phyloP scores from a whole-genome alignment of 768 basidiomycete genomes.

The Lenzites betulinus region DNA sequence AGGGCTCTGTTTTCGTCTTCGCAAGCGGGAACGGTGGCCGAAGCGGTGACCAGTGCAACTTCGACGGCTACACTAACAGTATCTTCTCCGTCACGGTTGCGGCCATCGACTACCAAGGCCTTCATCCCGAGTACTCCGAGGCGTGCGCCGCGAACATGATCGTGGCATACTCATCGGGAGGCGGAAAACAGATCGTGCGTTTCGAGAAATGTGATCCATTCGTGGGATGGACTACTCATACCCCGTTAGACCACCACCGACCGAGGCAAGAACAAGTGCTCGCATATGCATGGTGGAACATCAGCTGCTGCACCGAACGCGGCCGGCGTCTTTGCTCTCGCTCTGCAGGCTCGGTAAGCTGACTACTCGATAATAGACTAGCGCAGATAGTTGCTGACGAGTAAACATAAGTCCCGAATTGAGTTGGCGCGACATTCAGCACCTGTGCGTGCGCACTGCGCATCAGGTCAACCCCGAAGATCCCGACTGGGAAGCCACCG shows the following conservation, averaged over 20 bases:
- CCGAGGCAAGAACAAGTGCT: conserved; percentile 81
- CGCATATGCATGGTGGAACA: conserved; percentile 88
- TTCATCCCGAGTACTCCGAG: conserved; percentile 97
- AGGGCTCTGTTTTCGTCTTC: conserved; percentile 94
- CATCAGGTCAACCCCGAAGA: conserved; percentile 83
- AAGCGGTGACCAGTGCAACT: conserved; percentile 95
- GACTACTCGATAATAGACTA: conserved; percentile 3
- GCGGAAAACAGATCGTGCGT: conserved; percentile 84
- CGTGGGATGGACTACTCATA: conserved; percentile 12
- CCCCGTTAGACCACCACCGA: conserved; percentile 85
- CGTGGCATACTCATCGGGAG: conserved; percentile 94
- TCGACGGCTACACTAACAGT: conserved; percentile 98
- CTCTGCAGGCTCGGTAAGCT: conserved; percentile 76
- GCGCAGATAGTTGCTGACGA: conserved; percentile 14
- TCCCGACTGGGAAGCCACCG: conserved; percentile 90
- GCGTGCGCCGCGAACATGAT: conserved; percentile 97
- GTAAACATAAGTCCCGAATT: conserved; percentile 72
- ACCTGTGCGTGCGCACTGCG: conserved; percentile 79
- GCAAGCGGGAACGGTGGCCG: conserved; percentile 96
- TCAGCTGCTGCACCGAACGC: conserved; percentile 98
- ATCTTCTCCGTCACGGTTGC: conserved; percentile 96
- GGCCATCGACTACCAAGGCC: conserved; percentile 90
- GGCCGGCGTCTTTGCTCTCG: conserved; percentile 90
- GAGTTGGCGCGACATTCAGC: conserved; percentile 95
- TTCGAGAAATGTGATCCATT: background rate